A percentile compares a stretch with the other conserved stretches of the same genome.
Evolutionary conservation across 208 protist genomes (phyloP).

Genomic region (Crithidia acanthocephali): DNA sequence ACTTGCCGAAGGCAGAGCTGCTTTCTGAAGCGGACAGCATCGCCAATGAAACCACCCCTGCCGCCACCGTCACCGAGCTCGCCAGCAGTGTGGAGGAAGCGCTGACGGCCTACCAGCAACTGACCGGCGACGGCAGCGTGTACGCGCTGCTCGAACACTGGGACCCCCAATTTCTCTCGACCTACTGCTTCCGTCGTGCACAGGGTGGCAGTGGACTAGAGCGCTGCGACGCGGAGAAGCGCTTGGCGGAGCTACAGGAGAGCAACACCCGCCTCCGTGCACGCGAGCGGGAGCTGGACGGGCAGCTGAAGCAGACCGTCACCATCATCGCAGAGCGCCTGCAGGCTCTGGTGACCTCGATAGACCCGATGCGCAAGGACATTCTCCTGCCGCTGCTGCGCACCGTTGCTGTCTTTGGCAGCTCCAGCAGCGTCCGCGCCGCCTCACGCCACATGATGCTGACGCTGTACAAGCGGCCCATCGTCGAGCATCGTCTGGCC

Average conservation of each 20-base stretch:
- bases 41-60: not conserved
- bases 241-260: slow-evolving; percentile 9
- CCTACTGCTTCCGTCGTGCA: not conserved
- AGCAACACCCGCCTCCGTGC: slow-evolving; percentile 20
- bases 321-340: slow-evolving; percentile 51
- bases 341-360: slow-evolving; percentile 43
- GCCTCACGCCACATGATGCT: slow-evolving; percentile 56
- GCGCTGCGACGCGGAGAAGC: slow-evolving; percentile 6
- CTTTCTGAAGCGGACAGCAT: not conserved
- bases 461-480: slow-evolving; percentile 61
- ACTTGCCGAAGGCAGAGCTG: not conserved
- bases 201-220: slow-evolving; percentile 3
- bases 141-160: slow-evolving; percentile 24
- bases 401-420: slow-evolving; percentile 38
- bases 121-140: slow-evolving; percentile 9
- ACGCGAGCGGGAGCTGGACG: slow-evolving; percentile 33
- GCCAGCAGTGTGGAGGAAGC: slow-evolving; percentile 19
- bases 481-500: slow-evolving; percentile 35
- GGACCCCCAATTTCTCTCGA: slow-evolving; percentile 13
- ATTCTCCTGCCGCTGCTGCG: slow-evolving; percentile 66
- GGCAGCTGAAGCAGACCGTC: slow-evolving; percentile 33
- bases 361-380: slow-evolving; percentile 64
- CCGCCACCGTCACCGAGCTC: slow-evolving; percentile 11
- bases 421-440: slow-evolving; percentile 35
- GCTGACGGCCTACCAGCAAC: slow-evolving; percentile 20